phyloP scores from a whole-genome alignment of 371 early-diverging fungal species.

The Mucor piriformis region DNA sequence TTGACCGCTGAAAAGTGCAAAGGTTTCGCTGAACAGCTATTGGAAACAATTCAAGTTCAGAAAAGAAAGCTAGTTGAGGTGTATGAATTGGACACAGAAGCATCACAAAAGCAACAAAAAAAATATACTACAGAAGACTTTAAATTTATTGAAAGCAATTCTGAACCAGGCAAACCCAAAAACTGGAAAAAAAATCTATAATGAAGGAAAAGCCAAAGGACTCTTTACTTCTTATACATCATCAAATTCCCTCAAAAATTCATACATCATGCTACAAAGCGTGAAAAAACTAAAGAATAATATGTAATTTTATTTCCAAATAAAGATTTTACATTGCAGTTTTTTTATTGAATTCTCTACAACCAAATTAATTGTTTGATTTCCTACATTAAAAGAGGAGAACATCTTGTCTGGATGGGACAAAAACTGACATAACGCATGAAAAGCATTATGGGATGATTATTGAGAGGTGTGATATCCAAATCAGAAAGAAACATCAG shows the following conservation, averaged over 20 bases:
- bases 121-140: slow-evolving; percentile 22
- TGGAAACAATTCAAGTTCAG: slow-evolving; percentile 16
- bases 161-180: slow-evolving; percentile 18
- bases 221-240: background rate
- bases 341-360: too few species aligned
- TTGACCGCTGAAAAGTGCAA: slow-evolving; percentile 22
- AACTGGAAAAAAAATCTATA: slow-evolving; percentile 16
- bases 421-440: slow-evolving; percentile 24
- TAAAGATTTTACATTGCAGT: slow-evolving; percentile 9
- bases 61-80: slow-evolving; percentile 22
- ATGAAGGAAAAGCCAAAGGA: slow-evolving; percentile 1
- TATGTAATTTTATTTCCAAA: slow-evolving; percentile 15
- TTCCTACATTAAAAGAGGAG: slow-evolving; percentile 12
- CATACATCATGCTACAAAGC: slow-evolving; percentile 8
- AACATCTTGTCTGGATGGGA: slow-evolving; percentile 20
- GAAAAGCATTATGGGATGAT: slow-evolving; percentile 20
- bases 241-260: background rate
- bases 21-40: slow-evolving; percentile 16
- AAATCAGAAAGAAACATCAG: slow-evolving; percentile 24
- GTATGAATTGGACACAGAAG: slow-evolving; percentile 11
- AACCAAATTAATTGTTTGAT: slow-evolving; percentile 16
- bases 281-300: slow-evolving; percentile 5
- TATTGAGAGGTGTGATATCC: slow-evolving; percentile 20
- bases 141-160: slow-evolving; percentile 21
- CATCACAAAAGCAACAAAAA: slow-evolving; percentile 18